Evolutionary conservation across 192 early-diverging fungal genomes (phyloP).

Genomic region (Lobulomyces angularis): DNA sequence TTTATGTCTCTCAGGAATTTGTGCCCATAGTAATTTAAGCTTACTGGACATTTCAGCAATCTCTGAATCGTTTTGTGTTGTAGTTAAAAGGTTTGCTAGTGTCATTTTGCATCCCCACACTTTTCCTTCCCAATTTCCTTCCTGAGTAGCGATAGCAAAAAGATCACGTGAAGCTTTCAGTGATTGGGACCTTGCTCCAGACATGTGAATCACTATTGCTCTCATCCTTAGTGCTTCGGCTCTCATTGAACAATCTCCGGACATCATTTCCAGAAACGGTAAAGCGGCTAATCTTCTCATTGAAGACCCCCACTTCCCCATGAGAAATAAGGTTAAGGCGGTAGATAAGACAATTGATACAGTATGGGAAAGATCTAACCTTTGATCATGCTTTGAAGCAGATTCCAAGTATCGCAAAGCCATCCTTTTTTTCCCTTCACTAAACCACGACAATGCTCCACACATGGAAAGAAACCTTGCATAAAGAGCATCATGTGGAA

Average conservation of each 20-base stretch:
- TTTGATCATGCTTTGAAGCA: slow-evolving; percentile 13
- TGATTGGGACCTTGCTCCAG: slow-evolving; percentile 8
- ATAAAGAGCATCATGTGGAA: slow-evolving; percentile 22
- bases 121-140: slow-evolving; percentile 21
- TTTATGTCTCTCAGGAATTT: neutral
- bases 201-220: slow-evolving; percentile 9
- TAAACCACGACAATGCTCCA: slow-evolving; percentile 15
- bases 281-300: slow-evolving; percentile 14
- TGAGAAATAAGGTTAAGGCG: slow-evolving; percentile 20
- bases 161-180: slow-evolving; percentile 9
- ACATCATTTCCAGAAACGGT: slow-evolving; percentile 10
- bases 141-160: slow-evolving; percentile 16
- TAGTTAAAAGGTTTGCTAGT: slow-evolving; percentile 13
- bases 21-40: slow-evolving; percentile 4
- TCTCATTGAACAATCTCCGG: slow-evolving; percentile 15
- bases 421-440: slow-evolving; percentile 3
- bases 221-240: slow-evolving; percentile 20
- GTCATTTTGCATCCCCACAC: slow-evolving; percentile 22
- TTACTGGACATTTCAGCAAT: slow-evolving; percentile 6
- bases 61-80: slow-evolving; percentile 4
- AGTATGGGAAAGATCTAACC: slow-evolving; percentile 13
- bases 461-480: slow-evolving; percentile 18
- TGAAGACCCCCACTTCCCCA: slow-evolving; percentile 22
- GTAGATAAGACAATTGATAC: slow-evolving; percentile 10
- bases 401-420: slow-evolving; percentile 21